Evolutionary conservation across 1,139 yeast genomes (phyloP), one percentile per base, ranked within the genome.

Genomic region (Suhomyces taliae): DNA sequence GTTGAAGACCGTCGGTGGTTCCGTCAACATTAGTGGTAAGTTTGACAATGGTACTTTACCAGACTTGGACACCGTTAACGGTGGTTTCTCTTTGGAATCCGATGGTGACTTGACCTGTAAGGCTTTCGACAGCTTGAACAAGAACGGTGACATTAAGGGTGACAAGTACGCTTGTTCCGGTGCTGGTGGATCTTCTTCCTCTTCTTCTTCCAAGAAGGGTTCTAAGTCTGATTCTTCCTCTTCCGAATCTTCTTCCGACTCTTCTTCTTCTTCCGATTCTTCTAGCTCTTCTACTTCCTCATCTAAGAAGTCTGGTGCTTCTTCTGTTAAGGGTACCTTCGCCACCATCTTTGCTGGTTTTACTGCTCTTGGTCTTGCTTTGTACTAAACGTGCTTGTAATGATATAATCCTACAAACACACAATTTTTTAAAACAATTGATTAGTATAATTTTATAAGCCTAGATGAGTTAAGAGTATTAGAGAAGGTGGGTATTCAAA

Each of bases 51-150:
- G 95, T 67, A 74, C 89, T 55, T 80, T 93, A 68, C 82, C 84
- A 57, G 64, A 81, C 38, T 82, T 93, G 68, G 75, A 72, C 60
- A 81, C 85, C 62, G 96, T 93, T 64, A 81, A 82, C 69, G 99
- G 99, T 81, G 97, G 96, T 69, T 95, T 91, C 74, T 74, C 75
- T 64, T 78, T 93, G 66, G 85, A 85, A 67, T 81, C 96, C 51
- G 75, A 82, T 56, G 87, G 87, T 67, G 84, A 85, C 62, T 83
- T 90, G 73, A 81, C 89, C 74, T 93, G 98, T 82, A 70, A 78
- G 55, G 76, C 81, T 51, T 90, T 90, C 79, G 81, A 85, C 71
- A 66, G 69, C 51, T 78, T 85, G 67, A 80, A 83, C 74, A 71
- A 73, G 63, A 78, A 79, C 60, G 93, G 95, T 72, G 87, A 81